Evolutionary conservation across 225 moss, liverwort and hornwort genomes (phyloP).

Genomic region (Polytrichum formosum): DNA sequence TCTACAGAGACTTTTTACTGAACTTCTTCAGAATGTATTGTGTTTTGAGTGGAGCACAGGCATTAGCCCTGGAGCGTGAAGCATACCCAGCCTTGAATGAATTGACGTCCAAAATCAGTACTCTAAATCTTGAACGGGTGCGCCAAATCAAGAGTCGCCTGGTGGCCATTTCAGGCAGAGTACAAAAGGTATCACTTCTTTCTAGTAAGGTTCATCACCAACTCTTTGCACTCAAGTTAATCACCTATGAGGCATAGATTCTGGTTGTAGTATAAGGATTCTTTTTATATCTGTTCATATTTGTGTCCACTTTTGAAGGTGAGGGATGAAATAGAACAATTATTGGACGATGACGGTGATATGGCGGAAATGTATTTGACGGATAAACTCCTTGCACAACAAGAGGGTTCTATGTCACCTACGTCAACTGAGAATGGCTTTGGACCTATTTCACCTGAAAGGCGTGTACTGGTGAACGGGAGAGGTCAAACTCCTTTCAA

Average conservation of each 20-base stretch:
- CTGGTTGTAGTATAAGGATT: too few relatives aligned
- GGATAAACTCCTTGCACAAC: slow-evolving; percentile 72
- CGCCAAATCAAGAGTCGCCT: slow-evolving; percentile 98
- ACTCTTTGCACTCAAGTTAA: too few relatives aligned
- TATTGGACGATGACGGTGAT: slow-evolving; percentile 96
- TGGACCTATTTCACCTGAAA: slow-evolving; percentile 50
- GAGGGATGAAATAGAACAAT: slow-evolving; percentile 96
- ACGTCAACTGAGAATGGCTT: slow-evolving; percentile 50
- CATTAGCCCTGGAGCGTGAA: slow-evolving; percentile 70
- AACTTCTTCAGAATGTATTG: neutral
- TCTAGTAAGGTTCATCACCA: neutral
- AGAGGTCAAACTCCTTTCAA: slow-evolving; percentile 18
- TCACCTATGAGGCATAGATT: too few relatives aligned
- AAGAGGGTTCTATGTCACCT: slow-evolving; percentile 65
- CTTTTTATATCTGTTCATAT: neutral
- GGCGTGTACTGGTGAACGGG: slow-evolving; percentile 15
- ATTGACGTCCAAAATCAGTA: slow-evolving; percentile 91
- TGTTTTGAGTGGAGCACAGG: slow-evolving; percentile 37
- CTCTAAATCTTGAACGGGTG: slow-evolving; percentile 90
- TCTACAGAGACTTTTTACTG: neutral
- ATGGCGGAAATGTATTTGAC: slow-evolving; percentile 99
- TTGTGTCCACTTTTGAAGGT: slow-evolving; percentile 44
- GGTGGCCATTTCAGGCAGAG: slow-evolving; percentile 88
- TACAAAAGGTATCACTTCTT: slow-evolving; percentile 69
- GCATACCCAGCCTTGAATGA: slow-evolving; percentile 94